Conservation (phyloP, 129 eudicot species). For the Escallonia herrerae region DNA sequence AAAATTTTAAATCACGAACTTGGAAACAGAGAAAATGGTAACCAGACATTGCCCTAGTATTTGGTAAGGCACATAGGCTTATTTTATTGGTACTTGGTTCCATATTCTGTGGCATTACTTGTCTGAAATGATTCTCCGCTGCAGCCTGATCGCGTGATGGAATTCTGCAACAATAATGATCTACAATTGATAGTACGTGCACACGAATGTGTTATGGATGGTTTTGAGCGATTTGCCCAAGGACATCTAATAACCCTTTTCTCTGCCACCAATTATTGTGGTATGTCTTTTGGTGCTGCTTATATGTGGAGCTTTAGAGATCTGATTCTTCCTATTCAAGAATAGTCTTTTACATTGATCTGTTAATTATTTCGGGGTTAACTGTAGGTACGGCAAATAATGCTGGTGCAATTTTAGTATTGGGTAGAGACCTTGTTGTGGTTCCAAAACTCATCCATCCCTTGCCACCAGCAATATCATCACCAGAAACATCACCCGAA, state of each 20-base stretch:
- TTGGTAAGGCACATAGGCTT: too few species aligned
- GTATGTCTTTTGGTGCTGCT: conserved; percentile 29
- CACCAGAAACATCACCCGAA: conserved; percentile 89
- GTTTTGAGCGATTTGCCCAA: conserved; percentile 96
- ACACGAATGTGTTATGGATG: conserved; percentile 99
- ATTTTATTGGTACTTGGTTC: too few species aligned
- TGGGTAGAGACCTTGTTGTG: conserved; percentile 92
- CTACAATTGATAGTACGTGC: conserved; percentile 92
- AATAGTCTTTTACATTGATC: neutral
- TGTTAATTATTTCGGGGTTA: neutral
- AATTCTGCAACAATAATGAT: conserved; percentile 92
- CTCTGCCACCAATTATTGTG: conserved; percentile 95
- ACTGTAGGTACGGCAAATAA: conserved; percentile 87
- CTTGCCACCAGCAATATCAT: conserved; percentile 81
- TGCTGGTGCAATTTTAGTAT: conserved; percentile 94
- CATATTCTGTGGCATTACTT: neutral
- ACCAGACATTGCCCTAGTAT: too few species aligned
- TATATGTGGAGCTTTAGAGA: neutral
- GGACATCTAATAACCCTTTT: conserved; percentile 89
- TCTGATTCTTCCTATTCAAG: neutral
- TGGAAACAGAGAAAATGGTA: too few species aligned
- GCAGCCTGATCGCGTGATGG: conserved; percentile 99
- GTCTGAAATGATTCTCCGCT: neutral
- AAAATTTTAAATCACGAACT: too few species aligned
- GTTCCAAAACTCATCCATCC: conserved; percentile 99